Evolutionary conservation across 2,329 filamentous ascomycete species (phyloP), one percentile per base, ranked within the genome.

Genomic region (Cytospora paraplurivora): DNA sequence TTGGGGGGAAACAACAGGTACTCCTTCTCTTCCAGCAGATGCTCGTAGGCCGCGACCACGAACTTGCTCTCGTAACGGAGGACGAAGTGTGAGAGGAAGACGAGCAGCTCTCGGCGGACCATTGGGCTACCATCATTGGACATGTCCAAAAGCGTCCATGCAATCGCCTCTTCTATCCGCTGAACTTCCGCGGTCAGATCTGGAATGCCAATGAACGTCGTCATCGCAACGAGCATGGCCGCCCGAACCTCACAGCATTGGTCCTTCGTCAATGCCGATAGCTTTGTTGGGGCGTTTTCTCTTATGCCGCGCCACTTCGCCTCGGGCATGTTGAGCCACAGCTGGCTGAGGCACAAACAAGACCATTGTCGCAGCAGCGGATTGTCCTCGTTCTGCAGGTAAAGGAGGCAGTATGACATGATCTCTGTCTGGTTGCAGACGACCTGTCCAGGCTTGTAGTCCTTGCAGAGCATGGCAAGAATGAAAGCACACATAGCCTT

Each of bases 401-500:
- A 93, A 6, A 85, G 82, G 49, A 98, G 79, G 73, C 94, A 98
- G 69, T 90, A 94, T 44, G 90, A 88, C 80, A 98, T 94, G 67
- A 98, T 88, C 68, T 97, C 93, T 0, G 90, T 91, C 68, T 92
- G 91, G 69, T 97, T 88, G 73, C 93, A 97, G 12, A 97, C 93
- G 57, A 89, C 89, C 75, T 97, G 93, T 2, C 94, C 95, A 67
- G 95, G 92, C 68, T 89, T 90, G 76, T 97, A 97, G 67, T 91
- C 91, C 73, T 95, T 96, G 85, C 95, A 99, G 67, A 99, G 92
- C 85, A 97, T 96, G 33, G 94, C 91, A 50, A 98, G 86, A 66
- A 99, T 97, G 73, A 99, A 99, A 1, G 65, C 93, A 74, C 95
- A 98, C 95, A 99, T 99, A 51, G 95, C 95, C 72, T 96, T 92